Base-by-base conservation (phyloP, 176 grass and related monocot species). In the Oryza punctata region DNA sequence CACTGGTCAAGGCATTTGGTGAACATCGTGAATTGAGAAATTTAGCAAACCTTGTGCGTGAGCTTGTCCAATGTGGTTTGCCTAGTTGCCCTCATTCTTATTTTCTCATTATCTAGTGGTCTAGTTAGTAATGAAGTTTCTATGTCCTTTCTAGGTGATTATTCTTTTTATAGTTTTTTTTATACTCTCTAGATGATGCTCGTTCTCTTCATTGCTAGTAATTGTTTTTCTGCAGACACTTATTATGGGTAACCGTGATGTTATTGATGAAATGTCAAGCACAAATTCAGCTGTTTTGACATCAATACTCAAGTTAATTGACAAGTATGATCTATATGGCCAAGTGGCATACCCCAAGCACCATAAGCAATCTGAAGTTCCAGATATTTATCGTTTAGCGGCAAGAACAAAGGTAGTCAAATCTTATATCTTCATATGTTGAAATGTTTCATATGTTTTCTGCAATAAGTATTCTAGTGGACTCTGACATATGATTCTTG, bases 281-380 rank as follows among this genome's bases (percentile, higher is more conserved):
- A 90, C 88, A 85, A 97, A 91, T 94, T 78, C 87, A 70, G 70
- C 79, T 72, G 94, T 97, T 77, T 75, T 97, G 70, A 97, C 87
- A 61, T 86, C 91, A 26, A 69, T 94, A 74, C 90, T 97, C 74
- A 97, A 94, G 81, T 74, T 97, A 75, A 90, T 97, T 81, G 94
- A 97, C 89, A 94, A 91, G 84, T 93, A 94, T 88, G 91, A 97
- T 86, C 76, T 97, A 63, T 97, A 97, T 88, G 91, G 94, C 16
- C 88, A 89, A 85, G 94, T 94, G 84, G 91, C 94, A 77, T 97
- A 91, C 69, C 94, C 94, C 50, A 97, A 97, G 85, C 94, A 94
- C 82, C 94, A 97, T 80, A 97, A 89, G 67, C 94, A 97, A 84
- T 97, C 78, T 60, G 94, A 97, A 76, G 91, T 97, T 87, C 94